A percentile compares a stretch with the other conserved stretches of the same genome.
phyloP scores from a whole-genome alignment of 805 yeast genomes.

The Candida nanaspora region DNA sequence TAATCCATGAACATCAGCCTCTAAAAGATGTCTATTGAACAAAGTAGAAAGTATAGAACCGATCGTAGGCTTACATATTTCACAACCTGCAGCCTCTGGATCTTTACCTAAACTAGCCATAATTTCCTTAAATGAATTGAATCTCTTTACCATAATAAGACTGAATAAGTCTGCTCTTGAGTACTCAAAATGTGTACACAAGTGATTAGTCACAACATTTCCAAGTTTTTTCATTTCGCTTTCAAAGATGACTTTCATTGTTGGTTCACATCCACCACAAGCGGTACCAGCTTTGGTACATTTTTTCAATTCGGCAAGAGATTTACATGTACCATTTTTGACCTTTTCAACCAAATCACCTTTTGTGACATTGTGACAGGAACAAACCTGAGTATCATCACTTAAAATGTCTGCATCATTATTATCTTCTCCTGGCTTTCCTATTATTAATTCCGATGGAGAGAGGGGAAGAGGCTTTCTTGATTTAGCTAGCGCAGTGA shows the following conservation, averaged over 20 bases:
- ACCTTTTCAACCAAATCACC: conserved; percentile 23
- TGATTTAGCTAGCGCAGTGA: conserved; percentile 20
- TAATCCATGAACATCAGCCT: conserved; percentile 25
- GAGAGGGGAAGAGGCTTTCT: conserved; percentile 23
- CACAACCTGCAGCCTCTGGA: conserved; percentile 28
- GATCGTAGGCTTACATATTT: conserved; percentile 29
- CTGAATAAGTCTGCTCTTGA: conserved; percentile 29
- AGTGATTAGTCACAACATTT: conserved; percentile 22
- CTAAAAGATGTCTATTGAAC: conserved; percentile 25
- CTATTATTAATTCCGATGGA: conserved; percentile 26
- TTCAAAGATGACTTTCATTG: conserved; percentile 28
- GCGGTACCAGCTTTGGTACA: conserved; percentile 32
- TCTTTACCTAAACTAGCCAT: conserved; percentile 21
- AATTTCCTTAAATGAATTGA: conserved; percentile 22
- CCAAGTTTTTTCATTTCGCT: conserved; percentile 29
- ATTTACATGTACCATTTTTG: conserved; percentile 19
- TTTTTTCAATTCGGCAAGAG: conserved; percentile 26
- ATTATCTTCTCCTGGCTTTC: conserved; percentile 17
- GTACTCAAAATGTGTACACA: conserved; percentile 28
- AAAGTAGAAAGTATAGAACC: conserved; percentile 29
- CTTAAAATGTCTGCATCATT: conserved; percentile 24
- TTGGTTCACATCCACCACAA: conserved; percentile 32
- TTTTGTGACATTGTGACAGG: conserved; percentile 29
- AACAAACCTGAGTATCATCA: conserved; percentile 30
- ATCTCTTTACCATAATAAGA: conserved; percentile 26